Conservation (phyloP, 2,329 filamentous ascomycete genomes). For the Coniochaeta sp. region DNA sequence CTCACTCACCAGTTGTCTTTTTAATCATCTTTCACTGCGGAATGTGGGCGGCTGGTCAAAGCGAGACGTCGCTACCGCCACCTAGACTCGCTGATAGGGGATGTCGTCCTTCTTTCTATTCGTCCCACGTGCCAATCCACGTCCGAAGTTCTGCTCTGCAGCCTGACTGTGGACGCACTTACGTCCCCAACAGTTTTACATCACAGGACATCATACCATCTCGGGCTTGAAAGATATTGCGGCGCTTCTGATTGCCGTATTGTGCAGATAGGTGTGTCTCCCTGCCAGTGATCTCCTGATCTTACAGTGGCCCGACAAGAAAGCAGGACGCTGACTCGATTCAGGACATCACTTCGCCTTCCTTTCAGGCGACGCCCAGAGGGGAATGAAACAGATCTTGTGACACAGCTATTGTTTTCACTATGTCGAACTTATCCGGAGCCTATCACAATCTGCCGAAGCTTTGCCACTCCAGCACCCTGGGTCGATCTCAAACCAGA, state of each 20-base stretch:
- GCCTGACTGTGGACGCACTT: no score
- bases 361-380: not conserved
- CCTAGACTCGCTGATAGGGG: no score
- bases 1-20: not conserved
- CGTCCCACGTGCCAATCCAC: no score
- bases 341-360: not conserved
- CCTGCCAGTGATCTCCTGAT: not conserved
- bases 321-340: not conserved
- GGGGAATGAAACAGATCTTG: not conserved
- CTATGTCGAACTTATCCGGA: constrained; percentile 2
- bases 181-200: no score
- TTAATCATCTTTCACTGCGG: no score
- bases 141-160: no score
- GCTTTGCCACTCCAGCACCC: not conserved
- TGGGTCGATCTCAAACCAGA: not conserved
- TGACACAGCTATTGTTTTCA: not conserved
- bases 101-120: no score
- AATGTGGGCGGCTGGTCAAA: no score
- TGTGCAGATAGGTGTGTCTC: not conserved
- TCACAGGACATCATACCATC: not conserved
- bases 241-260: not conserved
- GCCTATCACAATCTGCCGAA: constrained; percentile 1
- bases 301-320: not conserved
- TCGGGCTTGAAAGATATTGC: not conserved
- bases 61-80: no score